Base-by-base conservation (phyloP, 108 stramenopile species). In the Chaetoceros tenuissimus region DNA sequence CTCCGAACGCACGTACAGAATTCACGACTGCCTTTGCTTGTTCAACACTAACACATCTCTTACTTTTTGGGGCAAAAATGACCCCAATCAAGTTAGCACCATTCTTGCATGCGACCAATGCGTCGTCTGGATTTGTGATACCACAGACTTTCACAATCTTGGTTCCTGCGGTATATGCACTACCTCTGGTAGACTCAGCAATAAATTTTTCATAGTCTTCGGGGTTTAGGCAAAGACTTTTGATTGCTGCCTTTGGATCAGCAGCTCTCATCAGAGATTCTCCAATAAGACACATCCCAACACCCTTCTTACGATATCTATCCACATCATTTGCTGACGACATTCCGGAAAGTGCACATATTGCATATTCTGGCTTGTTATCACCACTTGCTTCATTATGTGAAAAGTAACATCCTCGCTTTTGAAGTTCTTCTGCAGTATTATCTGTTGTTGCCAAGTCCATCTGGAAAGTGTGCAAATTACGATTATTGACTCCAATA, bases 401-500 rank as follows among this genome's bases (percentile, higher is more conserved):
- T 51, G 74, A 74, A 60, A 79, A 86, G 5, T 43, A 28, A 28
- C 77, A 72, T 13, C 81, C 80, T 20, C 69, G 53, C 47, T 66
- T 48, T 3, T 51, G 62, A 53, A 93, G 59, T 31, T 67, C 66
- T 46, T 61, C 72, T 7, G 89, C 87, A 7, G 92, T 63, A 54
- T 83, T 79, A 44, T 92, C 82, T 0, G 96, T 96, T 8, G 87
- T 89, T 20, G 55, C 71, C 62, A 97, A 66, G 71, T 99, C 98
- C 70, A 99, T 79, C 59, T 96, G 82, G 57, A 99, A 97, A 20
- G 94, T 96, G 71, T 97, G 96, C 17, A 99, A 68, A 71, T 99
- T 96, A 52, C 98, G 89, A 77, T 97, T 97, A 68, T 99, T 99
- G 2, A 99, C 96, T 3, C 98, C 98, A 71, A 99, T 89, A 5